Conservation (phyloP, 2,329 filamentous ascomycete species). For the Aspergillus chevalieri region DNA sequence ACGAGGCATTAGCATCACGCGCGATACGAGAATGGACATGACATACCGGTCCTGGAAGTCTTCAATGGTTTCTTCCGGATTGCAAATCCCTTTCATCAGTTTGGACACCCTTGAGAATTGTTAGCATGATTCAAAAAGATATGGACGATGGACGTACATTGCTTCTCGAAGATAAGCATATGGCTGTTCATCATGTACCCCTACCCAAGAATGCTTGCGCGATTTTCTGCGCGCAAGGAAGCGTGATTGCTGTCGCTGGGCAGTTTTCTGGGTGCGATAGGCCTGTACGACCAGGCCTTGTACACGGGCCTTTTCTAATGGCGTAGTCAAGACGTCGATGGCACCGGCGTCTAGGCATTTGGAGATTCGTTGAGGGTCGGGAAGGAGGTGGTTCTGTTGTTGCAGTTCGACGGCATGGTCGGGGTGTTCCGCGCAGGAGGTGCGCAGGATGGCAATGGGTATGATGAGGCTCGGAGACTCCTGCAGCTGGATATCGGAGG, state of each 20-base stretch:
- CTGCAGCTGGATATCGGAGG: conserved; percentile 46
- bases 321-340: conserved; percentile 75
- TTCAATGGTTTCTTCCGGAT: conserved; percentile 57
- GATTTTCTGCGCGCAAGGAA: conserved; percentile 66
- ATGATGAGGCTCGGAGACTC: conserved; percentile 45
- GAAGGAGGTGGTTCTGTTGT: conserved; percentile 27
- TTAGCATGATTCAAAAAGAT: conserved; percentile 1
- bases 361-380: conserved; percentile 53
- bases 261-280: conserved; percentile 73
- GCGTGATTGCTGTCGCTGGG: conserved; percentile 64
- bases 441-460: conserved; percentile 43
- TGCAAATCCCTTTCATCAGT: conserved; percentile 84
- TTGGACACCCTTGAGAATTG: conserved; percentile 59
- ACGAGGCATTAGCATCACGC: conserved; percentile 3
- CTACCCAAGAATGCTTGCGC: conserved; percentile 86
- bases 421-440: conserved; percentile 13
- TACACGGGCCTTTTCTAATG: conserved; percentile 66
- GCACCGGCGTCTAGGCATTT: conserved; percentile 81
- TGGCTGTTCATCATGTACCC: conserved; percentile 74
- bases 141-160: conserved; percentile 49
- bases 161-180: conserved; percentile 86
- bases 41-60: conserved; percentile 56
- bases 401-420: conserved; percentile 3
- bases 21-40: conserved; percentile 2
- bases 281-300: conserved; percentile 74